phyloP scores from a whole-genome alignment of 257 asterid species.

The Rubia yunnanensis region DNA sequence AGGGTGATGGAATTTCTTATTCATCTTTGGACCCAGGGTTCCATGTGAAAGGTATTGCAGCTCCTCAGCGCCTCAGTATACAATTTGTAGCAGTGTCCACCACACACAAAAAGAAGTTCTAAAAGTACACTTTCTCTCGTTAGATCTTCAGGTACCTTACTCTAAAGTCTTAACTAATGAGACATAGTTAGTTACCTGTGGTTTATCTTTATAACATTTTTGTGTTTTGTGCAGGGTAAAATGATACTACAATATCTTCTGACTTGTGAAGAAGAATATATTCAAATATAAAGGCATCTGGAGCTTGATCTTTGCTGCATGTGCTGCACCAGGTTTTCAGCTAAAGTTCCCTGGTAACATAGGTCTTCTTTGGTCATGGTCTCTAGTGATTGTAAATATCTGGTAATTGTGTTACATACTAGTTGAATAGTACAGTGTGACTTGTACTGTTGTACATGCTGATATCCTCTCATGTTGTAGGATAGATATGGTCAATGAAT shows the following conservation, averaged over 20 bases:
- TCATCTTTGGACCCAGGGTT: background rate
- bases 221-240: background rate
- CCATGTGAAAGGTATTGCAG: conserved; percentile 6
- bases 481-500: background rate
- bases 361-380: background rate
- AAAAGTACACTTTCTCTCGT: background rate
- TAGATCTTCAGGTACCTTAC: background rate
- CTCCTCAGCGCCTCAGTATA: background rate
- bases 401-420: background rate
- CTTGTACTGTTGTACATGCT: background rate
- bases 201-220: background rate
- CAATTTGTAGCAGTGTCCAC: background rate
- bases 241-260: background rate
- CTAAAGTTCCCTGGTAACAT: background rate
- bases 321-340: background rate
- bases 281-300: background rate
- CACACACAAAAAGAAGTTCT: background rate
- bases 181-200: no score
- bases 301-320: background rate
- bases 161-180: background rate
- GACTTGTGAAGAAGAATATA: background rate
- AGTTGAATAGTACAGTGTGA: background rate
- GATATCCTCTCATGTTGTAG: background rate
- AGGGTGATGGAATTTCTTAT: conserved; percentile 8
- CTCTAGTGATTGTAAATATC: conserved; percentile 6